These are phyloP conservation scores for Phaffomyces opuntiae DNA, from an alignment of 805 yeast genomes.

Conservation along the genomic window DNA sequence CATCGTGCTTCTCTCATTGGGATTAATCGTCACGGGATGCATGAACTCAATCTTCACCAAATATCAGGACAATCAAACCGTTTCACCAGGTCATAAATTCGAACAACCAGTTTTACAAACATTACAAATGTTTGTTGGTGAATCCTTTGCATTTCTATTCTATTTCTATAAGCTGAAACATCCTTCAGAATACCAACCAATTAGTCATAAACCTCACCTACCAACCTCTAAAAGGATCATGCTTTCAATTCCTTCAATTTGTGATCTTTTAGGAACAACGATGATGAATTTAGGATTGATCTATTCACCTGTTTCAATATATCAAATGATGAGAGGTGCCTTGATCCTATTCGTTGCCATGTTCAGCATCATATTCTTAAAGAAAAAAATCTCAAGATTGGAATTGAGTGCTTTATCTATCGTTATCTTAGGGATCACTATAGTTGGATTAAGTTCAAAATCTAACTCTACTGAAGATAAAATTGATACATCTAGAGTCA, in stretches of 20 bases:
- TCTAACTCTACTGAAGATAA: conserved; percentile 6
- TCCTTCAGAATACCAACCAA: background rate
- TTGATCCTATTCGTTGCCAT: conserved; percentile 70
- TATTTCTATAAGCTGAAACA: conserved; percentile 22
- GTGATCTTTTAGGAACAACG: conserved; percentile 71
- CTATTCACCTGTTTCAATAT: conserved; percentile 70
- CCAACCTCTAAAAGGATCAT: conserved; percentile 26
- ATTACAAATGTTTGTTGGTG: conserved; percentile 77
- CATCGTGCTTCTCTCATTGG: conserved; percentile 24
- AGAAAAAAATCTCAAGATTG: conserved; percentile 43
- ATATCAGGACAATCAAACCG: conserved; percentile 70
- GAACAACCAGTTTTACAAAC: conserved; percentile 80
- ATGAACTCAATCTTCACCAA: conserved; percentile 69
- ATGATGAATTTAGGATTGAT: conserved; percentile 68
- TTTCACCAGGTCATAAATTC: conserved; percentile 42
- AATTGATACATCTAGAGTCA: conserved; percentile 23
- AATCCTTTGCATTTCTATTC: conserved; percentile 42
- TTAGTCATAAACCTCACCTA: conserved; percentile 10
- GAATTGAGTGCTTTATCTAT: conserved; percentile 64
- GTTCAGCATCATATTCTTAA: conserved; percentile 56
- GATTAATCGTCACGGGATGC: conserved; percentile 64
- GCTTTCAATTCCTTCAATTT: conserved; percentile 55
- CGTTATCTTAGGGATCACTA: conserved; percentile 62
- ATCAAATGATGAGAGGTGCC: conserved; percentile 83
- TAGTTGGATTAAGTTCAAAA: conserved; percentile 70